Percentiles rank a stretch among this genome's conserved stretches.
Evolutionary conservation across 768 basidiomycete species (phyloP).

Genomic region (Clitopilus hobsonii): DNA sequence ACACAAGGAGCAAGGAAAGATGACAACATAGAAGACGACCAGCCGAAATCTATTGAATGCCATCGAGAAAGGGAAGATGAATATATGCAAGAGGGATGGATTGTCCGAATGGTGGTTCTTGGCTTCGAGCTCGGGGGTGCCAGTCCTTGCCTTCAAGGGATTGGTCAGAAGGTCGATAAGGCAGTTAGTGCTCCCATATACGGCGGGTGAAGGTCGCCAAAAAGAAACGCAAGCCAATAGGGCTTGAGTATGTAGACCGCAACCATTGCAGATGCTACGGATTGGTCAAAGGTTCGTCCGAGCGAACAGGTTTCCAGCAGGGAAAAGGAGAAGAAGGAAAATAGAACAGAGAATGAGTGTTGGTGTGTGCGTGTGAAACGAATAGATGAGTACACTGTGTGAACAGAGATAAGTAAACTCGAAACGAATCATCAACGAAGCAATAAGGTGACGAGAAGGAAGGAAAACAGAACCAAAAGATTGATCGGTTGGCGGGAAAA

Average conservation of each 20-base stretch:
- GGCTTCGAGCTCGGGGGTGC: neutral
- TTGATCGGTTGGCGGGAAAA: too few species aligned
- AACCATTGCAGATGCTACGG: neutral
- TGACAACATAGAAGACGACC: constrained; percentile 8
- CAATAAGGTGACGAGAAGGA: neutral
- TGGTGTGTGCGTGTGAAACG: neutral
- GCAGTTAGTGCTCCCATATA: too few species aligned
- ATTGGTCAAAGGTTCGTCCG: constrained; percentile 32
- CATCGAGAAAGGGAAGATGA: neutral
- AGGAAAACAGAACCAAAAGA: neutral
- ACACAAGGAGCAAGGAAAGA: neutral
- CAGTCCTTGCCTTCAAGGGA: neutral
- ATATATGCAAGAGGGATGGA: neutral
- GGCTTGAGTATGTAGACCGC: too few species aligned
- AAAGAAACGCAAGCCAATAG: constrained; percentile 1
- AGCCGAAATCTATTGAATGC: constrained; percentile 6
- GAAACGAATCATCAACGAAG: neutral
- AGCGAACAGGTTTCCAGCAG: constrained; percentile 27
- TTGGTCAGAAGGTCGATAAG: too few species aligned
- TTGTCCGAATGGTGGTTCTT: neutral
- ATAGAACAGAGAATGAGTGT: neutral
- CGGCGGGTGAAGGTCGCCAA: neutral
- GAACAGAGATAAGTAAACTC: neutral
- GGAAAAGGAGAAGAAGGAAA: neutral
- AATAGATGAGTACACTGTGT: neutral